These are phyloP conservation scores for Nitzschia sp. DNA, from an alignment of 108 stramenopile species.

Conservation along the genomic window DNA sequence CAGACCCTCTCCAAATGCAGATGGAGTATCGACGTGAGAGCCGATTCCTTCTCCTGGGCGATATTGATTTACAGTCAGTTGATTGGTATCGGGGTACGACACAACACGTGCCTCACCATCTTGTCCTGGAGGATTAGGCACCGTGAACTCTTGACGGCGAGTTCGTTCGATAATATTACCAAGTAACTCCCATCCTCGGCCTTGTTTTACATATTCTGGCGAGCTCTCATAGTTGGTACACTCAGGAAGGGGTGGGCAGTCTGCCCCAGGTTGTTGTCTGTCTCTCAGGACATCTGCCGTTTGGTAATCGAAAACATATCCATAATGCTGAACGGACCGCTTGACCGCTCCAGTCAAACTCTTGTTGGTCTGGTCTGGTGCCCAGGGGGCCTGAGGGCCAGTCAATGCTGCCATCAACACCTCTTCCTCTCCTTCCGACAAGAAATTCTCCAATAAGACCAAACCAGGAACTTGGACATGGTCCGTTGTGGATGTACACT, in stretches of 20 bases:
- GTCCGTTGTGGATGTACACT: conserved; percentile 80
- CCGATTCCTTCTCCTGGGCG: conserved; percentile 85
- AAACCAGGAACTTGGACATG: conserved; percentile 68
- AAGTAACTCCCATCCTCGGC: conserved; percentile 70
- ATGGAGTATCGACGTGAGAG: conserved; percentile 82
- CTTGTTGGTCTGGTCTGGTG: conserved; percentile 63
- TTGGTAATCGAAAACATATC: conserved; percentile 91
- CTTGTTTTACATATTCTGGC: conserved; percentile 48
- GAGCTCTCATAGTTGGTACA: conserved; percentile 21
- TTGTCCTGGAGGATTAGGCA: background rate
- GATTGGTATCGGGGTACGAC: conserved; percentile 62
- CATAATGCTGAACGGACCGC: conserved; percentile 85
- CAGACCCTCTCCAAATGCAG: conserved; percentile 85
- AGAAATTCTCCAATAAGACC: conserved; percentile 54
- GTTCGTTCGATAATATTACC: conserved; percentile 70
- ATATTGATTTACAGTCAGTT: conserved; percentile 87
- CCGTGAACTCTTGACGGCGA: conserved; percentile 30
- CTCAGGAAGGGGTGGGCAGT: conserved; percentile 61
- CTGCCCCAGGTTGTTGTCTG: conserved; percentile 14
- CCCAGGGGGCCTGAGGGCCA: conserved; percentile 87
- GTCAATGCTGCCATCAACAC: conserved; percentile 66
- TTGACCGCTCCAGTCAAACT: conserved; percentile 61
- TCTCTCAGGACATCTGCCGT: conserved; percentile 81
- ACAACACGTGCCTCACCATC: conserved; percentile 2
- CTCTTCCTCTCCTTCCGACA: conserved; percentile 61